Base-by-base conservation (phyloP, 1,139 yeast species). In the Candida frijolesensis region DNA sequence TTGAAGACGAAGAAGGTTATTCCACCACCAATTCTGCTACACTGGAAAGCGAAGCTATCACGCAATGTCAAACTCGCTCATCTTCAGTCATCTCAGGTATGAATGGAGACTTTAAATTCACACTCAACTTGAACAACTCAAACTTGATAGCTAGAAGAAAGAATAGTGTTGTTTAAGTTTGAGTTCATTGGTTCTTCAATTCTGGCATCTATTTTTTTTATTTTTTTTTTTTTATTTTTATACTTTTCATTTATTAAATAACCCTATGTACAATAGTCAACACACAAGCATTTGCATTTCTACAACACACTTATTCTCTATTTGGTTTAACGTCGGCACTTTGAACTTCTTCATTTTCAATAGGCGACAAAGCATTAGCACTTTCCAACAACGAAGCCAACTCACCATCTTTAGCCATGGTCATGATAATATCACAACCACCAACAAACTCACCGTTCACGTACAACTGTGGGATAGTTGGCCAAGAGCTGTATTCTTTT, bases 401-500 rank as follows among this genome's bases (percentile, higher is more conserved):
- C 63, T 94, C 97, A n/a, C 99, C 99, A 48, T 71, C 65, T 62
- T 89, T 90, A 44, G 96, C 90, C 98, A 94, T 92, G 53, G 89
- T 84, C 64, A 88, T 89, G 50, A 95, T 78, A 57, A 95, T 92
- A 69, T 95, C 99, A 71, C 97, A 95, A 2, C 99, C 99, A 47
- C 99, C 99, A 50, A 95, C 80, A 67, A 95, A 95, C 64, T 95
- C 99, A 54, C 83, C 82, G 61, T 84, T 70, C 8, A 84, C 86
- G 58, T 84, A 85, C 48, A 85, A 72, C 61, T 85, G 90, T 15
- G 94, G 94, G 52, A 89, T 87, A 10, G 96, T 89, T 52, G 96
- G 96, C 99, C 99, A 95, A 57, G 89, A 86, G 58, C 95, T 85
- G 72, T 83, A 94, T 67, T 95, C 99, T 73, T 95, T 95, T 64